Evolutionary conservation across 208 protist genomes (phyloP), one percentile per base, ranked within the genome.

Genomic region (Strigomonas galati): DNA sequence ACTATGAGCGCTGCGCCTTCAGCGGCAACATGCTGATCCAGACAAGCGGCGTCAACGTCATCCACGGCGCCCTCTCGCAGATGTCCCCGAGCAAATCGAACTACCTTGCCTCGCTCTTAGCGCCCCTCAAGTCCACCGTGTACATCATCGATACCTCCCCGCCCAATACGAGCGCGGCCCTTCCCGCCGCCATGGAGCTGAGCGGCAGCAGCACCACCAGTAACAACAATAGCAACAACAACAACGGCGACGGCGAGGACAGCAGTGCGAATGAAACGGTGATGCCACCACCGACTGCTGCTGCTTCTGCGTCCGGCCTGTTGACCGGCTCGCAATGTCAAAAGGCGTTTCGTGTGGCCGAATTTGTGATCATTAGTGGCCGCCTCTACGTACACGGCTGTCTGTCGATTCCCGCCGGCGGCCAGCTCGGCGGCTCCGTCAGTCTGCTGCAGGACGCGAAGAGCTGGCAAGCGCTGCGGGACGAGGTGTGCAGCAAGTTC

Each of bases 1-100:
- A 79, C 62, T 65, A 85, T 59, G 62, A 66, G 37, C 71, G 67
- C 6, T 64, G 71, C 9, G 40, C 66, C 26, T 86, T 92, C 61
- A 72, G 55, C 12, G 79, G 78, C 40, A 85, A 78, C 67, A 77
- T 81, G 26, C 65, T 85, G 48, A 67, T 92, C 54, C 77, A 87
- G 23, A 35, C 71, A 15, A 65, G 67, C 59, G 62, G 71, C 2
- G 53, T 77, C 48, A 35, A 67, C 0, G 73, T 79, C 5, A 56
- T 89, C 4, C 87, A 88, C 69, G 79, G 80, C 58, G 54, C 57
- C 62, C 56, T 64, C 55, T 48, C 65, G 21, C 24, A 60, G 10
- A 64, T 65, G 15, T 59, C 68, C 44, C 57, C 69, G 23, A 69
- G 57, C 5, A 46, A 46, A 15, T 19, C 40, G 40, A 46, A 46